These are phyloP conservation scores for Amphicarpaea edgeworthii DNA, from an alignment of 306 rosid species.

Conservation along the genomic window DNA sequence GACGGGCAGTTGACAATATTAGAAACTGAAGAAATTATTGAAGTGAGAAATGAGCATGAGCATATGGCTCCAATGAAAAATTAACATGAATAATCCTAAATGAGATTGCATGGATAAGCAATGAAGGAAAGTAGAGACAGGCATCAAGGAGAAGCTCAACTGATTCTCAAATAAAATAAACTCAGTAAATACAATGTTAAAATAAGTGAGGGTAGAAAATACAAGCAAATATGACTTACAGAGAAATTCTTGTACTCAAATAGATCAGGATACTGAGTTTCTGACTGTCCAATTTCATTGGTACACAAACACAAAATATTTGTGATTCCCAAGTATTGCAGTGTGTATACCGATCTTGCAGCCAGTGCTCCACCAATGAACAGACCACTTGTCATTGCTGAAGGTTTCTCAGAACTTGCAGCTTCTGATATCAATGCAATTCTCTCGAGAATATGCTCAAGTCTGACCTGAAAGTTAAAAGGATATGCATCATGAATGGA, in stretches of 20 bases:
- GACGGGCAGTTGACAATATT: not conserved
- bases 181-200: not conserved
- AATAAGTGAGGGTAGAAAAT: slow-evolving; percentile 1
- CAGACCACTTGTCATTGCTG: slow-evolving; percentile 67
- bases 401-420: slow-evolving; percentile 92
- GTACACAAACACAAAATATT: slow-evolving; percentile 90
- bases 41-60: slow-evolving; percentile 15
- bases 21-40: not conserved
- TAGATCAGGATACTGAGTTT: slow-evolving; percentile 86
- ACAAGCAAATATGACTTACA: slow-evolving; percentile 57
- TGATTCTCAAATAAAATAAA: slow-evolving; percentile 7
- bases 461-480: slow-evolving; percentile 75
- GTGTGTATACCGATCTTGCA: slow-evolving; percentile 89
- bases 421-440: slow-evolving; percentile 90
- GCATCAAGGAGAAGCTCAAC: slow-evolving; percentile 12
- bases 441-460: slow-evolving; percentile 97
- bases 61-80: not conserved
- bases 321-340: slow-evolving; percentile 82
- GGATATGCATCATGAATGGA: slow-evolving; percentile 19
- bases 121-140: not conserved
- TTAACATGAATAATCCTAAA: not conserved
- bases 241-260: slow-evolving; percentile 80
- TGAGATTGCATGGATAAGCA: slow-evolving; percentile 10
- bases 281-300: slow-evolving; percentile 96
- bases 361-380: slow-evolving; percentile 94